Percentiles rank a stretch among this genome's conserved stretches.
These are phyloP conservation scores for Fusarium cyanostomum DNA, from an alignment of 2,329 filamentous ascomycete genomes.

Conservation along the genomic window DNA sequence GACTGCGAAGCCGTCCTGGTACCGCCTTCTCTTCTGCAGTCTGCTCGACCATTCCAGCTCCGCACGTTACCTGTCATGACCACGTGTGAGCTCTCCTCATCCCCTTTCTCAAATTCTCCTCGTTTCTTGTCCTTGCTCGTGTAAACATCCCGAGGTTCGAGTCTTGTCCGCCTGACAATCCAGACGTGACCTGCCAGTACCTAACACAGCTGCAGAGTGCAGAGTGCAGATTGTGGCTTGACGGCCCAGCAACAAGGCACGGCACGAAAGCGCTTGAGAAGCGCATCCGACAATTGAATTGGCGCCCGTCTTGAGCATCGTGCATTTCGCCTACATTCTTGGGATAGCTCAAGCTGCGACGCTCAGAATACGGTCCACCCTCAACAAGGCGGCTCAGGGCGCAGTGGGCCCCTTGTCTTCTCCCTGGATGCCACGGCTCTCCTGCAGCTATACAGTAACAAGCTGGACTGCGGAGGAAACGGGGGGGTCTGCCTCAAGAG, in stretches of 20 bases:
- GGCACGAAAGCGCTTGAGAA: neutral
- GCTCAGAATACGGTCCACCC: no score
- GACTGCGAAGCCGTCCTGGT: neutral
- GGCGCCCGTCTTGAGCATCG: neutral
- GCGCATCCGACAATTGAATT: slow-evolving; percentile 2
- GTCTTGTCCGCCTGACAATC: slow-evolving; percentile 1
- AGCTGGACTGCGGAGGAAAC: slow-evolving; percentile 27
- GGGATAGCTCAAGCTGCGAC: no score
- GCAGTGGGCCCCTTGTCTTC: slow-evolving; percentile 14
- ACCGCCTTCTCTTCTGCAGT: slow-evolving; percentile 6
- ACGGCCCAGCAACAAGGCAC: neutral
- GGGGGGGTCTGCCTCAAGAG: slow-evolving; percentile 23
- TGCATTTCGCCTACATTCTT: slow-evolving; percentile 3
- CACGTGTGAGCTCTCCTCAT: neutral
- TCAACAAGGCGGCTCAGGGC: slow-evolving; percentile 7
- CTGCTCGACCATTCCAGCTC: neutral
- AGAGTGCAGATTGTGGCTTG: neutral
- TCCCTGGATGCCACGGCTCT: slow-evolving; percentile 27
- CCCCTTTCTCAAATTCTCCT: neutral
- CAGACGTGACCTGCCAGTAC: neutral
- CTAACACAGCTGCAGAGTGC: neutral
- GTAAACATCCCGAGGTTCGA: neutral
- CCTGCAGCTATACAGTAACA: slow-evolving; percentile 19
- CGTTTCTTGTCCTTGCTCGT: neutral
- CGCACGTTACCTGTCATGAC: slow-evolving; percentile 5